These are phyloP conservation scores for Ajuga chamaepitys DNA, from an alignment of 257 asterid species.

Conservation along the genomic window DNA sequence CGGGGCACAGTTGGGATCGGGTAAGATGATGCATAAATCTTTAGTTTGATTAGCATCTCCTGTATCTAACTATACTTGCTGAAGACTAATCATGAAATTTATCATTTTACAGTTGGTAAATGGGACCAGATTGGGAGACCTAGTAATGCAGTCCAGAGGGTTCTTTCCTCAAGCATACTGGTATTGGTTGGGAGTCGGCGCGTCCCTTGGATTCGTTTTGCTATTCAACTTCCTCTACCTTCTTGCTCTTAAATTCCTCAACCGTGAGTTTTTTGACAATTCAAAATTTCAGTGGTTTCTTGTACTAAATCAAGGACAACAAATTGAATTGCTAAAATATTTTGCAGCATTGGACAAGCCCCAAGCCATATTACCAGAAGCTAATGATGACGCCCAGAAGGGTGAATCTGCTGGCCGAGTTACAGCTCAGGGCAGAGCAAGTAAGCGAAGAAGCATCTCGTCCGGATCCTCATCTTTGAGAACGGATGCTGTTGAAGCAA, in stretches of 20 bases:
- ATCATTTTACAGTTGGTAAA: conserved; percentile 25
- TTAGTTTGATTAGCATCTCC: not conserved
- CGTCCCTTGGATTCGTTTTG: conserved; percentile 29
- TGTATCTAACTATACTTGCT: not conserved
- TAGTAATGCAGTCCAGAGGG: conserved; percentile 31
- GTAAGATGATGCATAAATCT: conserved; percentile 27
- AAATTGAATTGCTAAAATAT: not conserved
- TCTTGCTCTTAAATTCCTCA: conserved; percentile 32
- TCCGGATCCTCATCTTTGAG: conserved; percentile 19
- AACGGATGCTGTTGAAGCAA: conserved; percentile 23
- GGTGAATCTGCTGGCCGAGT: not conserved
- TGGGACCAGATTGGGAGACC: conserved; percentile 39
- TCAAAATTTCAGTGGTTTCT: not conserved
- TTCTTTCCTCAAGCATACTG: conserved; percentile 47
- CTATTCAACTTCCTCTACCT: conserved; percentile 34
- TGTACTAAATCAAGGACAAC: not conserved
- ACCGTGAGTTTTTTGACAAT: conserved; percentile 32
- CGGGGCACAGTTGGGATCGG: conserved; percentile 49
- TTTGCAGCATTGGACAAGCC: conserved; percentile 52
- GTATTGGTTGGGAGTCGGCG: conserved; percentile 68
- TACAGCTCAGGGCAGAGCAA: not conserved
- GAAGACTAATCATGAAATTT: not conserved
- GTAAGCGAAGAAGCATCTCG: conserved; percentile 19
- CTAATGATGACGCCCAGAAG: conserved; percentile 11
- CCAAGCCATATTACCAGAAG: conserved; percentile 44